Conservation (phyloP, 129 eudicot genomes). For the Tagetes erecta region DNA sequence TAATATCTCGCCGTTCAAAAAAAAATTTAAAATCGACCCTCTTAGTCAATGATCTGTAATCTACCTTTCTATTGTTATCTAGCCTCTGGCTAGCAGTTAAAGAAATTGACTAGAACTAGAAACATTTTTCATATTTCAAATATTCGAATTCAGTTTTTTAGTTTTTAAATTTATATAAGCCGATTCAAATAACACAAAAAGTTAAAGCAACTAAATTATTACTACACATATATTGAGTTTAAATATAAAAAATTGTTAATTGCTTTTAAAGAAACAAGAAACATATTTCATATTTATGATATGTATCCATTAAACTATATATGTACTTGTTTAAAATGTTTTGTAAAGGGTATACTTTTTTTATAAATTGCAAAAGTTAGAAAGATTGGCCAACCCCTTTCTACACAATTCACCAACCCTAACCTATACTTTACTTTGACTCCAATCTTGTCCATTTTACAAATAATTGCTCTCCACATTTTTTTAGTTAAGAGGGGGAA, state of each 20-base stretch:
- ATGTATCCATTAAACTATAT: background rate
- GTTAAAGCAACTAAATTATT: too few species aligned
- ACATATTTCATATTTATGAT: too few species aligned
- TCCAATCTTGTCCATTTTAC: constrained; percentile 29
- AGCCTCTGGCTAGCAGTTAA: too few species aligned
- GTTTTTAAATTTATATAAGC: too few species aligned
- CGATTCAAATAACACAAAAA: too few species aligned
- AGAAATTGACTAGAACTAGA: too few species aligned
- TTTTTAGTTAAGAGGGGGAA: background rate
- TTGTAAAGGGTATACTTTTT: background rate
- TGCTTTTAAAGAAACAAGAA: background rate
- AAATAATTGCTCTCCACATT: constrained; percentile 17
- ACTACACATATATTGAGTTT: background rate
- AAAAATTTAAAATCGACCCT: too few species aligned
- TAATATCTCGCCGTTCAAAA: too few species aligned
- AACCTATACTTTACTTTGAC: constrained; percentile 43
- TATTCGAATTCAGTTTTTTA: too few species aligned
- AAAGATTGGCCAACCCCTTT: constrained; percentile 37
- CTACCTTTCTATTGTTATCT: too few species aligned
- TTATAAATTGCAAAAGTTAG: background rate
- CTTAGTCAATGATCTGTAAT: too few species aligned
- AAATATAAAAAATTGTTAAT: background rate
- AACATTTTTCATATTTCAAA: too few species aligned
- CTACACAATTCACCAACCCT: constrained; percentile 26
- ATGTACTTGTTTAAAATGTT: background rate